Evolutionary conservation across 176 grass and related monocot genomes (phyloP), one percentile per base, ranked within the genome.

Genomic region (Cenchrus purpureus): DNA sequence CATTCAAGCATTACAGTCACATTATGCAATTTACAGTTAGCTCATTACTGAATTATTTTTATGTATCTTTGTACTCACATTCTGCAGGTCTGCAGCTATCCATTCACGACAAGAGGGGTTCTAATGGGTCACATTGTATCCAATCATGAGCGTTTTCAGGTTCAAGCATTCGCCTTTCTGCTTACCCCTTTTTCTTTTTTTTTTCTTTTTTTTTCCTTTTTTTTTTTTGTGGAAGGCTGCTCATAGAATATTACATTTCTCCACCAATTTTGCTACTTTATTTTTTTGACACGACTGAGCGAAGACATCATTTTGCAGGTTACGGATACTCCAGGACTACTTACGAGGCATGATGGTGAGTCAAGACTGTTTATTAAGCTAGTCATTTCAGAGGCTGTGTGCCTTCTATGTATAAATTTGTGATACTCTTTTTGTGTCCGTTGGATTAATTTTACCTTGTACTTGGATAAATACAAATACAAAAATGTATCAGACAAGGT

Each of bases 121-220:
- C 86, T 98, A n/a, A 98, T 98, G 96, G 93, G 96, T 62, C 96
- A 98, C 76, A 94, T 98, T 76, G 79, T 98, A 62, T 93, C 94
- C 37, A 94, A 94, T 80, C 85, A 94, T 16, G 93, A 98, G 60
- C 91, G 91, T 72, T 98, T 98, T 92, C 96, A 98, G 93, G 96
- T 95, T 89, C 1, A 64, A 78, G 3, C 56, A 65, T 29, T 59
- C 58, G 43, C 65, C 50, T 83, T 59, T 76, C 51, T 56, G 22
- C 25, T 46, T 75, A 49, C 56, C 55, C 53, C 25, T 25, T 25
- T 25, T 25, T 25, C 25, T 25, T 25, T 25, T 25, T 25, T 25
- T 25, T 0, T 25, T 25, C 25, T 25, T 25, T 25, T 25, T 25
- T 25, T 25, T 25, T 25, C 25, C 25, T 25, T 25, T 25, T 25